phyloP scores from a whole-genome alignment of 345 rosid genomes.

The Barbarea vulgaris region DNA sequence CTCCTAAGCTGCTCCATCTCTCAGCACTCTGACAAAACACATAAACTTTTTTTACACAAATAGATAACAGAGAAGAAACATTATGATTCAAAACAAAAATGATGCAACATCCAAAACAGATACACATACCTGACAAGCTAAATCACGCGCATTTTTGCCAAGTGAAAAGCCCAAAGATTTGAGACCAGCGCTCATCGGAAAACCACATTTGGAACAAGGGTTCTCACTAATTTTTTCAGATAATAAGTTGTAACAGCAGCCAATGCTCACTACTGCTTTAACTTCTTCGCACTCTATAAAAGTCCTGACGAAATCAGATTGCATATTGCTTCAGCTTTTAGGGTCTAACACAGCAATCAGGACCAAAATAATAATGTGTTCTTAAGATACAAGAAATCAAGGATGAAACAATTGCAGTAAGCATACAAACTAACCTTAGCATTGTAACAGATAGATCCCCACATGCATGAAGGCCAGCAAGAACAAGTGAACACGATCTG shows the following conservation, averaged over 20 bases:
- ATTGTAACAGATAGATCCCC: conserved; percentile 95
- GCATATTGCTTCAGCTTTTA: conserved; percentile 26
- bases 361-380: not conserved
- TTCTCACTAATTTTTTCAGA: conserved; percentile 56
- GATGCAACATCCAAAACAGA: conserved; percentile 13
- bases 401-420: conserved; percentile 3
- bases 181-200: conserved; percentile 78
- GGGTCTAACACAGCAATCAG: conserved; percentile 9
- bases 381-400: not conserved
- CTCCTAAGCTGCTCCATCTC: conserved; percentile 76
- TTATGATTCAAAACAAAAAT: not conserved
- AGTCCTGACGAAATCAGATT: conserved; percentile 53
- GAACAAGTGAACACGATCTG: conserved; percentile 56
- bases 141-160: conserved; percentile 74
- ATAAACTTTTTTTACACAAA: not conserved
- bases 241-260: conserved; percentile 93
- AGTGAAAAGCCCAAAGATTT: conserved; percentile 56
- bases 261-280: conserved; percentile 87
- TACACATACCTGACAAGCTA: conserved; percentile 86
- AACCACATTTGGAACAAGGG: conserved; percentile 54
- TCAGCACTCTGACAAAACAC: conserved; percentile 74
- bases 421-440: conserved; percentile 66
- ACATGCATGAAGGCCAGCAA: conserved; percentile 97
- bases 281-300: conserved; percentile 67
- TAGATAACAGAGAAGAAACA: conserved; percentile 1